Evolutionary conservation across 495 filamentous ascomycete genomes (phyloP), one percentile per base, ranked within the genome.

Genomic region (Neurospora sp.): DNA sequence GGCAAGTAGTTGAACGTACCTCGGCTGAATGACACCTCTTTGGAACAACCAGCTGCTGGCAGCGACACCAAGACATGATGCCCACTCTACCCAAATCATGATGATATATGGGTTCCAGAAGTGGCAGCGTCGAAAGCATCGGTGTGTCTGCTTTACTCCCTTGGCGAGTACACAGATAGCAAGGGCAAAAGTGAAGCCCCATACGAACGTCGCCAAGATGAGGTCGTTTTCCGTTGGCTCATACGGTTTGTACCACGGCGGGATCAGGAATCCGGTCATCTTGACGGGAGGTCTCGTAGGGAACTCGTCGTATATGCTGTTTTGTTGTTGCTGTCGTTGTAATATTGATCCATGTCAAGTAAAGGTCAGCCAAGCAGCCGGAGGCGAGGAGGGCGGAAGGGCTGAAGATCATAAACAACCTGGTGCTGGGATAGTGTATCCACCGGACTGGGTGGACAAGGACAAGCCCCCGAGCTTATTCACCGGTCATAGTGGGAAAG

Each of bases 31-130:
- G 20, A 60, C 40, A 1, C 76, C 74, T 2, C 74, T n/a, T 6
- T 79, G 62, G 38, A 76, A 78, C 8, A 80, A 42, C 80, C 80
- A 83, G 73, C 73, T 77, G 11, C 74, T 73, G 44, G 75, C 35
- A 11, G 78, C 40, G 3, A 78, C 66, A 39, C 66, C 44, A 5
- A 80, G 42, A 49, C 74, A 76, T 14, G 73, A 31, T 5, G 49
- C 8, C 70, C 75, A 74, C 62, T 74, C 80, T 9, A 74, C 41
- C 81, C 80, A 83, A 2, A 83, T 37, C 80, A 83, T 79, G 40
- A 77, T 39, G 8, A 83, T 77, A 70, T 83, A 83, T 0, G 72
- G 72, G 37, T 71, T 78, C 14, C 71, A 10, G 27, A 66, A 40
- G 11, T 71, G 71, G 14, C 39, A 70, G 10, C 79, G 72, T 9